Percentiles rank a stretch among this genome's conserved stretches.
Evolutionary conservation across 179 eudicot genomes (phyloP).

Genomic region (Camellia oleifera): DNA sequence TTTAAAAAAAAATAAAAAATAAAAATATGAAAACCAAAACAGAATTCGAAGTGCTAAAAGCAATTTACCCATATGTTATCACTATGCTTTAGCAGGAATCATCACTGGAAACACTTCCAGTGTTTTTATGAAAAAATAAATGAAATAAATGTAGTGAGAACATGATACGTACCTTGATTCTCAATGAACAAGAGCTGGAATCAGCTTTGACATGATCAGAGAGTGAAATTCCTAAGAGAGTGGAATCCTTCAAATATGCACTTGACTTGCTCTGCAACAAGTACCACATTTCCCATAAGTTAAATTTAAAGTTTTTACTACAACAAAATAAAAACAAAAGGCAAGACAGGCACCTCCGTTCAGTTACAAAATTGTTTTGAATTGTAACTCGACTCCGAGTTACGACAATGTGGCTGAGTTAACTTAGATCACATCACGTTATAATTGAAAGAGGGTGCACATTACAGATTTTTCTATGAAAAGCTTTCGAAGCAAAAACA

Average conservation of each 20-base stretch:
- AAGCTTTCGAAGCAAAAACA: background rate
- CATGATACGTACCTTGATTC: conserved; percentile 40
- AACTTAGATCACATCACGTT: too few relatives aligned
- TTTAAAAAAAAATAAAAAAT: too few relatives aligned
- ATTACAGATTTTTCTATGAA: too few relatives aligned
- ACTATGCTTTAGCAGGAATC: background rate
- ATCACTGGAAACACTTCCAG: background rate
- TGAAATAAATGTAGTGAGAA: background rate
- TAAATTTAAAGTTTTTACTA: background rate
- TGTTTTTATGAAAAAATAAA: background rate
- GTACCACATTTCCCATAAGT: background rate
- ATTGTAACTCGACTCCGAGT: too few relatives aligned
- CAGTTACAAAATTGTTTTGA: too few relatives aligned
- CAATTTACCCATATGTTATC: background rate
- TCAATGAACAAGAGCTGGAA: conserved; percentile 36
- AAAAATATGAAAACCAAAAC: background rate
- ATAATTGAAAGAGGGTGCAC: too few relatives aligned
- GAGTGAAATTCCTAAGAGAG: conserved; percentile 55
- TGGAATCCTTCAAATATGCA: conserved; percentile 47
- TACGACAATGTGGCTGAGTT: too few relatives aligned
- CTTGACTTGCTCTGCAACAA: conserved; percentile 43
- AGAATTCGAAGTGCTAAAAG: background rate
- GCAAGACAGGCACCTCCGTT: too few relatives aligned
- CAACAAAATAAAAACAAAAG: background rate
- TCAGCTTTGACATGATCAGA: conserved; percentile 49